Conservation (phyloP, 2,329 filamentous ascomycete species). For the Colletotrichum spaethianum region DNA sequence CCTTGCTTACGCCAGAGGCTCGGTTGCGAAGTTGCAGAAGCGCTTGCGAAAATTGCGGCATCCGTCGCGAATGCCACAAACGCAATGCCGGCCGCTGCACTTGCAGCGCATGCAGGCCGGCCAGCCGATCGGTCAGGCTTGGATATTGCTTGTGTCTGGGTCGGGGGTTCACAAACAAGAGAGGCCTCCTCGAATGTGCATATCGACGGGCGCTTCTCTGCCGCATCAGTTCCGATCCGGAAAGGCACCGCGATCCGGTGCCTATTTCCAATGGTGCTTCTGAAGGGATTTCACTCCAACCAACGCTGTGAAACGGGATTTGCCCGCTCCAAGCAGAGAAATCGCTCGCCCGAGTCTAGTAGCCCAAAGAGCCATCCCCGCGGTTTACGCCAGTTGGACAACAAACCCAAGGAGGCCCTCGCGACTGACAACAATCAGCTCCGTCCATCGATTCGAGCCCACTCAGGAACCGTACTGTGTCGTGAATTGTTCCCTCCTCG, state of each 20-base stretch:
- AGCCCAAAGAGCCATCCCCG: constrained; percentile 9
- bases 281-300: neutral
- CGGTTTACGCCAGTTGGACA: neutral
- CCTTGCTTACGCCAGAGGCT: constrained; percentile 3
- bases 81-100: neutral
- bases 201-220: constrained; percentile 21
- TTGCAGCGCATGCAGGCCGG: neutral
- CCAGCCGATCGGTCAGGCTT: neutral
- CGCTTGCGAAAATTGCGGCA: constrained; percentile 33
- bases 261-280: neutral
- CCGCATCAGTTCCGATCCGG: constrained; percentile 6
- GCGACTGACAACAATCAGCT: neutral
- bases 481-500: neutral
- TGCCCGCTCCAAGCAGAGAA: neutral
- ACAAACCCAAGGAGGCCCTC: neutral
- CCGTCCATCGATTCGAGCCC: too few species aligned
- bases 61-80: constrained; percentile 1
- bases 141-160: neutral
- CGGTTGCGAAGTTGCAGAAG: constrained; percentile 3
- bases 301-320: neutral
- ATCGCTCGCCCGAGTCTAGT: constrained; percentile 29
- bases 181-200: constrained; percentile 27
- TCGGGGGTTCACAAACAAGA: neutral
- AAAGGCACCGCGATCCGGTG: constrained; percentile 2
- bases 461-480: neutral